Base-by-base conservation (phyloP, 495 filamentous ascomycete species). In the Cercophora sp. region DNA sequence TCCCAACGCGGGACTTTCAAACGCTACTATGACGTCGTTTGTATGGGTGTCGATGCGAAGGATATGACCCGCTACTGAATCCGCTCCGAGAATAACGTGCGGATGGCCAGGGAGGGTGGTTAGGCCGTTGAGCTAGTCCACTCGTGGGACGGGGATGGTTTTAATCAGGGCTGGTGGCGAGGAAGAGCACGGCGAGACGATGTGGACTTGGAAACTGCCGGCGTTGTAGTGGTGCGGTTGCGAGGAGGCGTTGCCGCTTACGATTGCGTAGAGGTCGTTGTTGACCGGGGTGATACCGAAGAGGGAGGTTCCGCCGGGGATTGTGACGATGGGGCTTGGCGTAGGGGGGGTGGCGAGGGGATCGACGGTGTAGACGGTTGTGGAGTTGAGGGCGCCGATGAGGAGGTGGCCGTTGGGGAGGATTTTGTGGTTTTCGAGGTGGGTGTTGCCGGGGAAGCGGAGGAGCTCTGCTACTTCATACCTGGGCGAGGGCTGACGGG, bases 11-110 rank as follows among this genome's bases (percentile, higher is more conserved):
- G 41, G 27, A 50, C 53, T 15, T 13, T 31, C 35, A 19, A 51
- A 49, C 10, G 55, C 42, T 5, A 55, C 44, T 13, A 18, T 25
- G 13, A 27, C 35, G 5, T 10, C 51, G 6, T 53, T 48, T 1
- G 56, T 62, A n/a, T 24, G 16, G 5, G 62, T 61, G 42, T 66
- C 31, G 46, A 69, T 34, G 15, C 55, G 54, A 29, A 60, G 57
- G 15, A 77, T 62, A 8, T 59, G 58, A 9, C 72, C 67, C 1
- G 39, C 56, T 18, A 54, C 57, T 1, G 69, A 58, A 20, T 70
- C 73, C 4, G 71, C 72, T 8, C 54, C 42, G 32, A 68, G 54
- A 49, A 60, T 44, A 18, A 48, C 43, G 18, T 39, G 29, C 13
- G 54, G 51, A 1, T 52, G 19, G 0, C 32, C 40, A 3, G 61